Base-by-base conservation (phyloP, 768 basidiomycete species). In the Lyophyllum atratum region DNA sequence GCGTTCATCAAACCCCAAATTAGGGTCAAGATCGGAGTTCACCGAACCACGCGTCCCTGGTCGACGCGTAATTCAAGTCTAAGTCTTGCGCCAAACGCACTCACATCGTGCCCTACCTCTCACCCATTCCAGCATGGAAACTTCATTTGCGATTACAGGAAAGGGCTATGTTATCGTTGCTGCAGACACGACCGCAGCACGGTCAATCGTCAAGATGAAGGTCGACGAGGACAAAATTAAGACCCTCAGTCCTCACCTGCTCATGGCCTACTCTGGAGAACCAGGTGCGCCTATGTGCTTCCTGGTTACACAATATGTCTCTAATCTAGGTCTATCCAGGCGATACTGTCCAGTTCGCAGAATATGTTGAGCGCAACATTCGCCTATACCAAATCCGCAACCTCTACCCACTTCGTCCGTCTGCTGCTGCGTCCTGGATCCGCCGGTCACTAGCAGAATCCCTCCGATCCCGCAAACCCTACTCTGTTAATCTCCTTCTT, bases 161-260 rank as follows among this genome's bases (percentile, higher is more conserved):
- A 96, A 97, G 71, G 95, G 87, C 66, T 99, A 93, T 74, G 89
- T 93, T 54, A 84, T 99, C 60, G 76, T 99, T 64, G 94, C 95
- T 2, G 87, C 95, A 10, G 96, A 98, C 74, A 93, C 89, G 8
- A 92, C 87, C 14, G 86, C 94, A 8, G 86, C 89, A 3, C 83
- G 93, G 64, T 97, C 94, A 29, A 93, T 99, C 74, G 88, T 98
- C 70, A 96, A 95, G 77, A 97, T 98, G 94, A 97, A 98, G 79
- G 71, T 81, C 34, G 94, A 97, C 74, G 92, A 93, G 76, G 95
- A 98, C 81, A 98, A 98, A 79, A 93, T 96, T 80, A 94, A 95
- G 74, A 80, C 83, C 22, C 81, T 99, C 42, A 88, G 92, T 59
- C 87, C 94, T 24, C 93, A 97, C 72, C 78, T 98, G 31, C 82